Conservation (phyloP, 768 basidiomycete genomes). For the Piloderma croceum region DNA sequence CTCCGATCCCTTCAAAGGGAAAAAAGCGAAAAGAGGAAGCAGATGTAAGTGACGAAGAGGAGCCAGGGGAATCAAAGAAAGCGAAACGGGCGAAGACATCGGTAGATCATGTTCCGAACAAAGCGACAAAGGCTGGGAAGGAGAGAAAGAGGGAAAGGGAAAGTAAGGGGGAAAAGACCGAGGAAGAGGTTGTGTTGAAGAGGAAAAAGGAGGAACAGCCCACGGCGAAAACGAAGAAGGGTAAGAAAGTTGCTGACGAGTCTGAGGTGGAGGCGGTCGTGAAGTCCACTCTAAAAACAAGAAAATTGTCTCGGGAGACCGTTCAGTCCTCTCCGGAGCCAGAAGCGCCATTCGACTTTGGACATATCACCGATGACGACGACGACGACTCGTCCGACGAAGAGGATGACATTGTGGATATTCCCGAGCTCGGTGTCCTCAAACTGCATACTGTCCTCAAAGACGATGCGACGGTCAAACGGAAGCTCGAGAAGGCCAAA, state of each 20-base stretch:
- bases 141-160: conserved; percentile 5
- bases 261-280: not conserved
- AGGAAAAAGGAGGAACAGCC: not conserved
- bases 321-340: not conserved
- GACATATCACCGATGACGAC: conserved; percentile 29
- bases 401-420: conserved; percentile 45
- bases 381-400: conserved; percentile 77
- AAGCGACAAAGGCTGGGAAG: conserved; percentile 6
- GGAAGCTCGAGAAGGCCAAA: conserved; percentile 54
- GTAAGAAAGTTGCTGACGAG: not conserved
- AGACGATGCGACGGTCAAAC: conserved; percentile 76
- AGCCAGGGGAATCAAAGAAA: conserved; percentile 14
- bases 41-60: too few species aligned
- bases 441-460: conserved; percentile 84
- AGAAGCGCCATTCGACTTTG: conserved; percentile 1
- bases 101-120: conserved; percentile 1
- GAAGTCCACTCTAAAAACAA: not conserved
- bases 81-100: conserved; percentile 11
- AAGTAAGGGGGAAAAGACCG: not conserved
- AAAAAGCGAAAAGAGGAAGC: too few species aligned
- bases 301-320: not conserved
- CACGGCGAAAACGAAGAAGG: not conserved
- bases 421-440: conserved; percentile 53
- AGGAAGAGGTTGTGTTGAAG: not conserved
- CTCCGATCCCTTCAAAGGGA: too few species aligned